phyloP scores from a whole-genome alignment of 176 grass and related monocot genomes.

The Carex scoparia region DNA sequence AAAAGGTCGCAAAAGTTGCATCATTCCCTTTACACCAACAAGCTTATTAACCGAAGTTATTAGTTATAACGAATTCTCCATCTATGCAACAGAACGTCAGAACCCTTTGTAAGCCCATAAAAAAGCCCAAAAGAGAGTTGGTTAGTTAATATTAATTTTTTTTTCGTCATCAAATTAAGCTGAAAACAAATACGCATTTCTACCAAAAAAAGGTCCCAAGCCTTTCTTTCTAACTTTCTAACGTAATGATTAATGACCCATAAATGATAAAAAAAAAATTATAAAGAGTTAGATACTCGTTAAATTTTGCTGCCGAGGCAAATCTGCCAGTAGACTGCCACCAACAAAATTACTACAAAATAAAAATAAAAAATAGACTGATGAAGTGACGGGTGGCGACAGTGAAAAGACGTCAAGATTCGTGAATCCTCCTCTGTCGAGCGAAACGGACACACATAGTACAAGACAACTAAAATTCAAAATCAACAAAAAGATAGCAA shows the following conservation, averaged over 20 bases:
- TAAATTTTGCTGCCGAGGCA: background rate
- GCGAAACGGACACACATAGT: background rate
- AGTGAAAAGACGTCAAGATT: constrained; percentile 10
- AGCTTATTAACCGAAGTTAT: background rate
- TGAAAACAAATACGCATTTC: background rate
- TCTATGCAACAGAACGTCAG: background rate
- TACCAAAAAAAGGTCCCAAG: background rate
- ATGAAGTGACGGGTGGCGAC: background rate
- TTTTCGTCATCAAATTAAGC: background rate
- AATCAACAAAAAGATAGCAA: background rate
- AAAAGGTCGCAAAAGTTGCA: background rate
- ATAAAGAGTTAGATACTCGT: background rate
- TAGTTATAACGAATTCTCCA: background rate
- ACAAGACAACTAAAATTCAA: background rate
- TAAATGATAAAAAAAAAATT: background rate
- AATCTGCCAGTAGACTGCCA: background rate
- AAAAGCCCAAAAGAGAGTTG: background rate
- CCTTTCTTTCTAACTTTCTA: background rate
- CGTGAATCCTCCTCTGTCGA: background rate
- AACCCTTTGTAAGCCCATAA: background rate
- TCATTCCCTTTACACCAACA: background rate
- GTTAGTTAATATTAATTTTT: background rate
- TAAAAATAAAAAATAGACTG: background rate
- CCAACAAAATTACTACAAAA: background rate
- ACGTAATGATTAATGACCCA: background rate